Evolutionary conservation across 2,329 filamentous ascomycete species (phyloP).

Genomic region (Cladosporium sphaerospermum): DNA sequence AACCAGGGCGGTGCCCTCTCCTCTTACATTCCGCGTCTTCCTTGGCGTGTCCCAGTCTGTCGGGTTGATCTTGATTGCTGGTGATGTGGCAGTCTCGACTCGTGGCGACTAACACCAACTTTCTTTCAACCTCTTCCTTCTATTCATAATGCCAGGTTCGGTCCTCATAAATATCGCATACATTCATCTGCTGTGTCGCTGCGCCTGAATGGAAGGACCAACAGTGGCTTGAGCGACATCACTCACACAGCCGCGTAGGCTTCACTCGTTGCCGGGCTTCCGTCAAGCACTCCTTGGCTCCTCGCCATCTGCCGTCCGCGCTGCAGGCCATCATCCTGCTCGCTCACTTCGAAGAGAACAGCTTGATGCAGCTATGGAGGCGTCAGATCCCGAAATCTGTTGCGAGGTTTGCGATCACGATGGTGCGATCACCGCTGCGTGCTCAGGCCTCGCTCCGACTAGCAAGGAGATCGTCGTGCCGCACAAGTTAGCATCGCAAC

Average conservation of each 20-base stretch:
- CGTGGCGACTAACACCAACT: neutral
- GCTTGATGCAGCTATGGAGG: too few relatives aligned
- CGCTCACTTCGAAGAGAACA: too few relatives aligned
- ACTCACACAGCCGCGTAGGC: neutral
- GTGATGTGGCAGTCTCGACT: neutral
- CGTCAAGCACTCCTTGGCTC: neutral
- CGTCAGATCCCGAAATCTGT: neutral
- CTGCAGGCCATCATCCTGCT: too few relatives aligned
- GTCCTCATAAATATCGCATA: neutral
- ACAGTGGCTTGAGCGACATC: neutral
- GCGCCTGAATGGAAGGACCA: neutral
- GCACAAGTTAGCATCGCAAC: neutral
- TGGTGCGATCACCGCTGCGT: neutral
- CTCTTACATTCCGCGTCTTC: neutral
- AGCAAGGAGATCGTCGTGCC: neutral
- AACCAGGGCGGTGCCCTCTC: too few relatives aligned
- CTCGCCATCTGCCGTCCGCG: neutral
- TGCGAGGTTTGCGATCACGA: neutral
- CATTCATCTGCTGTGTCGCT: neutral
- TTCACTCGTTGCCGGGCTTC: neutral
- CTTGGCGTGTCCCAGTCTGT: neutral
- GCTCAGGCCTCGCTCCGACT: too few relatives aligned
- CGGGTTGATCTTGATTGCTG: neutral
- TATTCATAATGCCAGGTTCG: neutral
- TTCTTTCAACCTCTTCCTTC: neutral